Percentiles rank a stretch among this genome's conserved stretches.
Evolutionary conservation across 2,329 filamentous ascomycete species (phyloP).

Genomic region (Emericellopsis atlantica): DNA sequence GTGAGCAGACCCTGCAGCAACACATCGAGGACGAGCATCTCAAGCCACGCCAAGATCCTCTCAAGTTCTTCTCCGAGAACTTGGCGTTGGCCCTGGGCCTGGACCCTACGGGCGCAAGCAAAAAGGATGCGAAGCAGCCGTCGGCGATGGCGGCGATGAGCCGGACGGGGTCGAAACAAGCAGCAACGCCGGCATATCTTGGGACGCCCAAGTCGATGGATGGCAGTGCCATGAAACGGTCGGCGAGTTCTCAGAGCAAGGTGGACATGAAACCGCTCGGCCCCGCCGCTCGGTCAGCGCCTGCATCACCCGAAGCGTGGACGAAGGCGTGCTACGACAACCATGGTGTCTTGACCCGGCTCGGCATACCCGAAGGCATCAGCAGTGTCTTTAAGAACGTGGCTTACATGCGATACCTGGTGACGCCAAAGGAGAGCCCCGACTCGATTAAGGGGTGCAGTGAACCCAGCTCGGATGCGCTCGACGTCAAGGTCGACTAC

Average conservation of each 20-base stretch:
- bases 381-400: conserved; percentile 10
- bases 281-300: conserved; percentile 15
- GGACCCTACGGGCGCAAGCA: conserved; percentile 33
- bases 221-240: conserved; percentile 31
- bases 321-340: conserved; percentile 36
- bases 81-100: conserved; percentile 35
- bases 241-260: conserved; percentile 31
- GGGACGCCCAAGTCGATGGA: conserved; percentile 38
- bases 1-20: conserved; percentile 36
- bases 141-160: conserved; percentile 18
- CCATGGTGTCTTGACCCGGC: conserved; percentile 21
- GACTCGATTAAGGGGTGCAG: conserved; percentile 51
- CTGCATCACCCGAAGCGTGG: conserved; percentile 20
- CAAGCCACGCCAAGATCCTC: conserved; percentile 40
- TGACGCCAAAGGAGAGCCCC: conserved; percentile 51
- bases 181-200: conserved; percentile 29
- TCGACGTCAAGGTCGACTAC: conserved; percentile 46
- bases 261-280: conserved; percentile 17
- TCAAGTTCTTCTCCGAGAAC: conserved; percentile 37
- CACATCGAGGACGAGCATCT: conserved; percentile 49
- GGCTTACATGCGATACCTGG: too few relatives aligned
- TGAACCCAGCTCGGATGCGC: conserved; percentile 50
- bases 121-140: conserved; percentile 17
- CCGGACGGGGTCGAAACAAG: conserved; percentile 30
- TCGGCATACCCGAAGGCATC: conserved; percentile 19